A percentile compares a stretch with the other conserved stretches of the same genome.
phyloP scores from a whole-genome alignment of 495 filamentous ascomycete genomes.

The Monascus purpureus region DNA sequence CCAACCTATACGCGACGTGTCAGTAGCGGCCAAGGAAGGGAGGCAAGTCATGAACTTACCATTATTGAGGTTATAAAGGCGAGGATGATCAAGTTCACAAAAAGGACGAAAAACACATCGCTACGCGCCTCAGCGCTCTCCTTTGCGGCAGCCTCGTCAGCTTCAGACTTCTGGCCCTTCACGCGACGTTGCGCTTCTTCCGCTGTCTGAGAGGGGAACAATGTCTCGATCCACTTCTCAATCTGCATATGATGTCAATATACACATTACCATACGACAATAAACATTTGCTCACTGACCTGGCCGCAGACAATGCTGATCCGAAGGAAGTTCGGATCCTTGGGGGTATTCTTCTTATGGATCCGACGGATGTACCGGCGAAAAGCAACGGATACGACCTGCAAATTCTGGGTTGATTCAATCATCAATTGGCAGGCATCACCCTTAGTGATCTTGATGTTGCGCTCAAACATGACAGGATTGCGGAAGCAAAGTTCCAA shows the following conservation, averaged over 20 bases:
- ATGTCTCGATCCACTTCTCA: slow-evolving; percentile 90
- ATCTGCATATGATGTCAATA: slow-evolving; percentile 46
- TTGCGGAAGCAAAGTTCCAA: slow-evolving; percentile 86
- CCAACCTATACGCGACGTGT: slow-evolving; percentile 37
- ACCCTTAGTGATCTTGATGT: slow-evolving; percentile 95
- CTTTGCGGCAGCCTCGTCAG: slow-evolving; percentile 31
- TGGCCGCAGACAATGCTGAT: slow-evolving; percentile 85
- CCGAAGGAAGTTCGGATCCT: slow-evolving; percentile 84
- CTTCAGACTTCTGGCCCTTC: slow-evolving; percentile 24
- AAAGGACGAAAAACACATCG: slow-evolving; percentile 49
- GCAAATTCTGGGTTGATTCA: slow-evolving; percentile 80
- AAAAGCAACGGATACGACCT: slow-evolving; percentile 66
- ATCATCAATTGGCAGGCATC: slow-evolving; percentile 85
- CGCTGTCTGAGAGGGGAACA: slow-evolving; percentile 67
- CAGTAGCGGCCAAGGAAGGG: slow-evolving; percentile 1
- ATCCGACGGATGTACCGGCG: slow-evolving; percentile 62
- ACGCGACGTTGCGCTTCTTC: slow-evolving; percentile 27
- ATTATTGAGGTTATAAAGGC: slow-evolving; percentile 48
- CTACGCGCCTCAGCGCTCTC: slow-evolving; percentile 36
- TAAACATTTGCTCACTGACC: slow-evolving; percentile 35
- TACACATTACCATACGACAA: slow-evolving; percentile 7
- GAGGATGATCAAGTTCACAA: slow-evolving; percentile 45
- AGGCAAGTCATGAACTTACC: slow-evolving; percentile 31
- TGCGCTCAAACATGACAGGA: slow-evolving; percentile 68
- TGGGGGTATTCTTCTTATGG: slow-evolving; percentile 86